Base-by-base conservation (phyloP, 352 stramenopile species). In the Phytophthora colocasiae region DNA sequence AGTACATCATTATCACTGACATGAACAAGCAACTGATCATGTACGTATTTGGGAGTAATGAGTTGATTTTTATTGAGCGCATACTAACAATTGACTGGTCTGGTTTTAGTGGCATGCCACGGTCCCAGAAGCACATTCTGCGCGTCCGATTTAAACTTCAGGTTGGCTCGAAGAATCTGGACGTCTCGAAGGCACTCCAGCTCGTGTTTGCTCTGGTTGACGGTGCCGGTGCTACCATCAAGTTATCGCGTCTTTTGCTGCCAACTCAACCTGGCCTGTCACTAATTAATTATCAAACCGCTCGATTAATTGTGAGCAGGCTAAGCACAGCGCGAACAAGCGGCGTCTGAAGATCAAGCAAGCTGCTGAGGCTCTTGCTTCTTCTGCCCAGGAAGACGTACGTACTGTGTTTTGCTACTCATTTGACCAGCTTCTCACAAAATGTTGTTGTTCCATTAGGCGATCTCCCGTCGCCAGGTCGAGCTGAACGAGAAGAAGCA, bases 1-100 rank as follows among this genome's bases (percentile, higher is more conserved):
- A 91, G 45, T 91, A 83, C 71, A 75, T 91, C 34, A 78, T 94
- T 27, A 87, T 94, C 64, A 94, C 81, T 8, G 85, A 94, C 61
- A 76, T 94, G 63, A 94, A 87, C 71, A 80, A 84, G 26, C 62
- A 80, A 19, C 51, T 73, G 14, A 81, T 92, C 55, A 49, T 83
- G 85, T 93, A 66, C 47, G 83, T 76, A 44, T 47, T 11, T 60
- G 19, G 32, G 74, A n/a, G 19, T 27, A 12, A 36, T 24, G 11
- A 19, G 41, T 56, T 4, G 26, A 29, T 57, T 12, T n/a, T 9
- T 22, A 22, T 49, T 17, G 50, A 57, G 36, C 22, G 44, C 11
- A 48, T 9, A 57, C 34, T 47, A 32, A 58, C 34, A 1, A 11
- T 19, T 57, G n/a, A 40, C n/a, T n/a, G n/a, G n/a, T n/a, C 8